Percentiles rank a stretch among this genome's conserved stretches.
Evolutionary conservation across 331 rosid species (phyloP).

Genomic region (Quercus lobata): DNA sequence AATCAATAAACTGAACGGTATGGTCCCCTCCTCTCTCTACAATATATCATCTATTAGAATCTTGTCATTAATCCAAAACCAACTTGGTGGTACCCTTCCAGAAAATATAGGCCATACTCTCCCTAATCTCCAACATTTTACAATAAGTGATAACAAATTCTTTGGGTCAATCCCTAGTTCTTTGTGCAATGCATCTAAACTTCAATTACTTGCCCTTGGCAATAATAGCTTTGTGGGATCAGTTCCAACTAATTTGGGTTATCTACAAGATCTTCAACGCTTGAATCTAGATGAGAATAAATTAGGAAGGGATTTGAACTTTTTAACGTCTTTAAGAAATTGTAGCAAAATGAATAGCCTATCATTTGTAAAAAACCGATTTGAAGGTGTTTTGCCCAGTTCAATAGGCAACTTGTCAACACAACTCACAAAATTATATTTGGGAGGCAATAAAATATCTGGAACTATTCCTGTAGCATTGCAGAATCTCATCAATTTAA

Average conservation of each 20-base stretch:
- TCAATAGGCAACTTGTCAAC: conserved; percentile 17
- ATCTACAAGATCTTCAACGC: fast-evolving
- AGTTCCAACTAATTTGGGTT: too few species aligned
- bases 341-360: fast-evolving
- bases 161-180: conserved; percentile 27
- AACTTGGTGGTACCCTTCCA: conserved; percentile 28
- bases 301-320: conserved; percentile 4
- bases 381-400: conserved; percentile 20
- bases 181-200: conserved; percentile 31
- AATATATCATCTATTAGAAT: conserved; percentile 14
- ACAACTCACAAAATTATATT: fast-evolving
- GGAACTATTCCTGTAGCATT: conserved; percentile 15
- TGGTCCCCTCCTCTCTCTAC: conserved; percentile 31
- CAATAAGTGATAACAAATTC: background rate
- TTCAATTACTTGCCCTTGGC: fast-evolving
- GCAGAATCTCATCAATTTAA: background rate
- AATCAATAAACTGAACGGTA: background rate
- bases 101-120: conserved; percentile 22
- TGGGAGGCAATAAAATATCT: background rate
- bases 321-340: conserved; percentile 20
- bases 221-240: background rate
- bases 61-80: background rate
- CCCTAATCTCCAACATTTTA: background rate
- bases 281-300: fast-evolving
- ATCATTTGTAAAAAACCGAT: fast-evolving